Conservation (phyloP, 257 asterid species). For the Solanum ahanhuiri region DNA sequence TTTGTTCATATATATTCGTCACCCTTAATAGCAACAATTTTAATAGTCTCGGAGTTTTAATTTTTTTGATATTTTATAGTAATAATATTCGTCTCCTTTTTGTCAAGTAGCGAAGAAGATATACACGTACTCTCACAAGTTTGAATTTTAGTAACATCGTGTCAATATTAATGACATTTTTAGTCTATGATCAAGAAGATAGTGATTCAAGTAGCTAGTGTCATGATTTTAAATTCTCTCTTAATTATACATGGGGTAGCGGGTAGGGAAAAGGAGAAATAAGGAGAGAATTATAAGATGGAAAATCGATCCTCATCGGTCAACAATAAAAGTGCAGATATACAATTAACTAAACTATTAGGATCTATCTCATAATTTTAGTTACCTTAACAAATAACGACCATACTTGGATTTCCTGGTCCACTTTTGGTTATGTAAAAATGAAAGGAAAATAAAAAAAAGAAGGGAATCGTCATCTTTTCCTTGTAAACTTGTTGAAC, state of each 20-base stretch:
- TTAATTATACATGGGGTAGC: background rate
- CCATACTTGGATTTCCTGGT: background rate
- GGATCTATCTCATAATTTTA: background rate
- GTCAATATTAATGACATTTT: background rate
- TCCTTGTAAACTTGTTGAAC: background rate
- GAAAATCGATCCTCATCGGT: rapidly evolving
- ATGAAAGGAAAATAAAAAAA: background rate
- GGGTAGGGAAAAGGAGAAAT: background rate
- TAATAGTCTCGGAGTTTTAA: background rate
- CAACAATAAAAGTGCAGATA: rapidly evolving
- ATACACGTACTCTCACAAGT: background rate
- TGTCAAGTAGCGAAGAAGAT: background rate
- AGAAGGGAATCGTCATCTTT: background rate
- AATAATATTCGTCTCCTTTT: background rate
- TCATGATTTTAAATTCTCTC: background rate
- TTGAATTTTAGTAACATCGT: background rate
- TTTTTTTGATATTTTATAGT: background rate
- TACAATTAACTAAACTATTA: background rate
- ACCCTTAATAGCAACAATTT: background rate
- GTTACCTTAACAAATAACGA: background rate
- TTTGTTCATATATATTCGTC: background rate
- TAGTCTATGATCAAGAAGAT: background rate
- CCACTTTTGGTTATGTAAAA: background rate
- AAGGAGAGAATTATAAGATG: background rate
- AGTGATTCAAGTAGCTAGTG: background rate